Base-by-base conservation (phyloP, 164 flowering plant species). In the Warburgia ugandensis region DNA sequence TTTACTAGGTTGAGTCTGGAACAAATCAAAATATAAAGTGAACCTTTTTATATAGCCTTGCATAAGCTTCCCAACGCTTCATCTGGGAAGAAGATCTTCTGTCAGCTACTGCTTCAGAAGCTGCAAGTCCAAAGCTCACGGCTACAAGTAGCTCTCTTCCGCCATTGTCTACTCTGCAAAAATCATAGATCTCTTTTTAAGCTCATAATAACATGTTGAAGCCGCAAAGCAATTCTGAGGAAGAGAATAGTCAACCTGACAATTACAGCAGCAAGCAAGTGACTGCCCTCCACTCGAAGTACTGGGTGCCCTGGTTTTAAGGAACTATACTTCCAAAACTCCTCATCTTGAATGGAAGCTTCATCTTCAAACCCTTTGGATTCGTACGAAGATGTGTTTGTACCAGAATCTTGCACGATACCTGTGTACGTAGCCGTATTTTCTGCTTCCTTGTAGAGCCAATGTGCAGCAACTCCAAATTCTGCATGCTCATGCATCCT, bases 401-500 rank as follows among this genome's bases (percentile, higher is more conserved):
- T 37, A 20, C 41, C 17, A 7, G 41, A 20, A 37, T 37, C 14
- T 37, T 37, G 41, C 41, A 37, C 1, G 19, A 6, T 39, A 53
- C 55, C 45, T 30, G 56, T 35, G 20, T 64, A 48, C 44, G 68
- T 56, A 57, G 70, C 58, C 41, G 63, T 61, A 63, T 50, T 75
- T 47, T 68, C 95, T 30, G 80, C 61, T 75, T 90, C 97, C 59
- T 90, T 90, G 53, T 90, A 90, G 54, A 90, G 94, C 97, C 97
- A 90, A 59, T 90, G 97, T 19, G 97, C 97, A 58, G 95, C 97
- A 67, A 81, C 80, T 47, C 97, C 97, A 71, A 80, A 88, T 63
- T 90, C 97, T 50, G 97, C 97, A 73, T 84, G 70, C 56, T 84
- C 94, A 55, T 90, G 97, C 97, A 90, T 90, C 59, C 77, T 75